phyloP scores from a whole-genome alignment of 768 basidiomycete genomes.

The Chalciporus sphaerocephalus region DNA sequence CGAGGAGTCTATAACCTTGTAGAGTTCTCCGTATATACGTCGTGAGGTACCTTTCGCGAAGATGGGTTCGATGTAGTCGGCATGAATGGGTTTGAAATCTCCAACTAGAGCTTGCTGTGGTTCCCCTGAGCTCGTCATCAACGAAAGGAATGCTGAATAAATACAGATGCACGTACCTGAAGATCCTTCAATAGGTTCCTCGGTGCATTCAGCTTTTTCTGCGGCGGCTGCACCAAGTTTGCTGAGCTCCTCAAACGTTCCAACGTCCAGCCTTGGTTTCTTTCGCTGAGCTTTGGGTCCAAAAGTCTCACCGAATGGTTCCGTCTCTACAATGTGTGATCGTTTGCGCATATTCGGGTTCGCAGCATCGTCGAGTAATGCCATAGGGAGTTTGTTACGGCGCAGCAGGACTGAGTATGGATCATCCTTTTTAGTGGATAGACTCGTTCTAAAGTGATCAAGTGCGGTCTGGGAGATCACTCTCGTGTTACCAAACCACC shows the following conservation, averaged over 20 bases:
- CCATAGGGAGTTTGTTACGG: constrained; percentile 97
- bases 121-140: constrained; percentile 11
- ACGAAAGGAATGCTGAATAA: background rate
- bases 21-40: constrained; percentile 95
- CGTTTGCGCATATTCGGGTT: constrained; percentile 82
- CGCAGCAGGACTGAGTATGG: constrained; percentile 94
- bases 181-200: constrained; percentile 36
- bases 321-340: constrained; percentile 92
- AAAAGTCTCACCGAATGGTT: constrained; percentile 92
- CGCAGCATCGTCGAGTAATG: constrained; percentile 82
- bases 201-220: constrained; percentile 48
- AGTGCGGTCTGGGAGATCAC: constrained; percentile 95
- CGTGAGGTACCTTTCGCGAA: constrained; percentile 94
- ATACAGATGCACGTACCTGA: constrained; percentile 36
- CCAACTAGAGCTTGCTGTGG: constrained; percentile 16
- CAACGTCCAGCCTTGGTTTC: constrained; percentile 79
- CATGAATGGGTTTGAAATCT: constrained; percentile 57
- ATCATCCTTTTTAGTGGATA: constrained; percentile 80
- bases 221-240: constrained; percentile 54
- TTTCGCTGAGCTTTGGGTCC: constrained; percentile 96
- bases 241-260: constrained; percentile 87
- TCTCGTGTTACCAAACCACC: constrained; percentile 99
- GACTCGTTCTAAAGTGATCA: constrained; percentile 92
- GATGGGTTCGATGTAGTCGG: constrained; percentile 83
- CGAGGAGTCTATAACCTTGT: constrained; percentile 99